Evolutionary conservation across 73 alveolate genomes (phyloP).

Genomic region (Blepharisma stoltei): DNA sequence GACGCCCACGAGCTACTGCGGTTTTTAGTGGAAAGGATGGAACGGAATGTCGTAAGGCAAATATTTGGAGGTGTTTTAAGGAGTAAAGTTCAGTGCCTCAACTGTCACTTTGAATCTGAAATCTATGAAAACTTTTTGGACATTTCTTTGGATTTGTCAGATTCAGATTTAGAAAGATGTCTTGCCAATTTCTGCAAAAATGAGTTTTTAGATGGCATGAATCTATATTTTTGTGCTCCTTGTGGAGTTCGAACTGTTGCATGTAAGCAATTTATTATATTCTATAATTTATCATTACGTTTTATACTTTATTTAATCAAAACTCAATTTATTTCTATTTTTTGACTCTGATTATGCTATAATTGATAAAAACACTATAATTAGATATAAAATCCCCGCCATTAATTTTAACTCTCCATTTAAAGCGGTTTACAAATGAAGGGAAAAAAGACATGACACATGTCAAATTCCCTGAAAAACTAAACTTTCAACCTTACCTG

Average conservation of each 20-base stretch:
- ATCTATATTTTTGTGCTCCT: constrained; percentile 69
- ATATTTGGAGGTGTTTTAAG: constrained; percentile 50
- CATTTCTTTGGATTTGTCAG: constrained; percentile 34
- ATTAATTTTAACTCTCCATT: constrained; percentile 39
- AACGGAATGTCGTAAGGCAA: not conserved
- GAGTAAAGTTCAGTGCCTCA: constrained; percentile 42
- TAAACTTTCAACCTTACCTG: constrained; percentile 30
- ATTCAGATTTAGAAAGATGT: constrained; percentile 37
- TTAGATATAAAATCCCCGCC: constrained; percentile 63
- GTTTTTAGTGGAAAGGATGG: constrained; percentile 29
- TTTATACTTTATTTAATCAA: no score
- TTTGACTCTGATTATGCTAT: no score
- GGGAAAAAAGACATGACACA: constrained; percentile 34
- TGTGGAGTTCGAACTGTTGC: constrained; percentile 73
- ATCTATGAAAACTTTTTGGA: constrained; percentile 42
- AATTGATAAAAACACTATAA: no score
- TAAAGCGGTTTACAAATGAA: constrained; percentile 41
- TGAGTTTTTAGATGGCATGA: constrained; percentile 70
- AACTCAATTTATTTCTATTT: no score
- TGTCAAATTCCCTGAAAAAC: constrained; percentile 40
- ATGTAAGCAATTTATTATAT: constrained; percentile 64
- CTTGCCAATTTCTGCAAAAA: constrained; percentile 39
- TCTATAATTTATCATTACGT: no score
- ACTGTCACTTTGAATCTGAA: constrained; percentile 42
- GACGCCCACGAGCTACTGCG: constrained; percentile 56